Evolutionary conservation across 345 rosid species (phyloP).

Genomic region (Murraya koenigii): DNA sequence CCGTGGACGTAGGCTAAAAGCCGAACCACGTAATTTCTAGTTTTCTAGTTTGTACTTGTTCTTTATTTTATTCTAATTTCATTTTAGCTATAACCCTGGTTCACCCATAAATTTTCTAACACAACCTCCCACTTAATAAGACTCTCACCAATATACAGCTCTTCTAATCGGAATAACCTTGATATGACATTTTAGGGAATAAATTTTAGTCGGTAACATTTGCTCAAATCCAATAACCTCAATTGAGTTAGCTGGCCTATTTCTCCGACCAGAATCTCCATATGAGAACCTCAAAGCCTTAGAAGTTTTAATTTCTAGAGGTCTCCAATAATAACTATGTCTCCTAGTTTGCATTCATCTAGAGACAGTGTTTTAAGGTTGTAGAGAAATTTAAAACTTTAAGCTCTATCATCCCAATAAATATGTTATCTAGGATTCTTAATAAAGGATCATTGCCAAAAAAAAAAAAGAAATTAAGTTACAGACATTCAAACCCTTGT

Average conservation of each 20-base stretch:
- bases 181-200: slow-evolving; percentile 10
- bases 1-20: too few species aligned
- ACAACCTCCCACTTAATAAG: slow-evolving; percentile 21
- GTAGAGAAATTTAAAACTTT: not conserved
- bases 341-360: not conserved
- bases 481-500: not conserved
- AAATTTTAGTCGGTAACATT: not conserved
- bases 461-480: not conserved
- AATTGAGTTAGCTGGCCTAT: slow-evolving; percentile 11
- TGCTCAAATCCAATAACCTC: slow-evolving; percentile 1
- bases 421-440: not conserved
- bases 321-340: not conserved
- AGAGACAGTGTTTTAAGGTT: slow-evolving; percentile 7
- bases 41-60: too few species aligned
- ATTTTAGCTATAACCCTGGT: too few species aligned
- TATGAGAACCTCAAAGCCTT: not conserved
- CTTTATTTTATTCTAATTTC: too few species aligned
- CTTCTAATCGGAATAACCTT: slow-evolving; percentile 21
- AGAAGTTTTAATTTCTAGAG: not conserved
- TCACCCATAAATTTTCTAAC: too few species aligned
- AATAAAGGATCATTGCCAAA: not conserved
- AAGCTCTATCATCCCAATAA: not conserved
- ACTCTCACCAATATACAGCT: slow-evolving; percentile 15
- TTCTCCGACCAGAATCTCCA: slow-evolving; percentile 9
- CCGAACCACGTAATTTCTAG: too few species aligned